Evolutionary conservation across 495 filamentous ascomycete species (phyloP), one percentile per base, ranked within the genome.

Genomic region (Penicillium subrubescens): DNA sequence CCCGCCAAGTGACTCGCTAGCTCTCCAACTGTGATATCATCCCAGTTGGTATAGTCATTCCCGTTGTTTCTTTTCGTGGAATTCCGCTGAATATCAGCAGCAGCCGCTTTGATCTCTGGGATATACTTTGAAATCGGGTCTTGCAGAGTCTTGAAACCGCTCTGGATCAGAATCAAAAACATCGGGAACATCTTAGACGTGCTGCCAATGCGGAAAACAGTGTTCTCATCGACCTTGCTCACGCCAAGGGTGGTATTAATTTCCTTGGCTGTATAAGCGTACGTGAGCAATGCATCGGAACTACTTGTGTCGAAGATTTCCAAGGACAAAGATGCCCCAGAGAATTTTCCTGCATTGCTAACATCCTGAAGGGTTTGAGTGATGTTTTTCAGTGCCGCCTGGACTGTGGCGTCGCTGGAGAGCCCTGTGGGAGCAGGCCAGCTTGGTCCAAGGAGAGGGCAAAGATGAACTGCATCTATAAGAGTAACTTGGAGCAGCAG

Each of bases 1-100:
- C 84, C 86, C 6, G 84, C 75, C 54, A 83, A 65, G 55, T 88
- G 86, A 60, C 79, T 81, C 1, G 83, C 83, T 37, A 89, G 66
- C 11, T 79, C 74, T 4, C 82, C 81, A 21, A 88, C 71, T 0
- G 85, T 89, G 31, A 87, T 75, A 27, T 83, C 79, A 25, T 80
- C 71, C 87, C 87, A 89, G 15, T 73, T 72, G 33, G 85, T 74
- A 35, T 62, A 60, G 53, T 75, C 69, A 46, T 73, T 72, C 7
- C 73, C 76, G 64, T 86, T 73, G 2, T 21, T 51, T 35, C n/a
- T 35, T 4, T 23, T 67, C 46, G 23, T 56, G 23, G 0, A 68
- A 50, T 64, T 56, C 8, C 29, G 21, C 4, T 3, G 0, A 51
- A 64, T 48, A 1, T 62, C 55, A 25, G 17, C 19, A 34, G 44